These are phyloP conservation scores for Coemansia sp. DNA, from an alignment of 192 early-diverging fungal species.

Conservation along the genomic window DNA sequence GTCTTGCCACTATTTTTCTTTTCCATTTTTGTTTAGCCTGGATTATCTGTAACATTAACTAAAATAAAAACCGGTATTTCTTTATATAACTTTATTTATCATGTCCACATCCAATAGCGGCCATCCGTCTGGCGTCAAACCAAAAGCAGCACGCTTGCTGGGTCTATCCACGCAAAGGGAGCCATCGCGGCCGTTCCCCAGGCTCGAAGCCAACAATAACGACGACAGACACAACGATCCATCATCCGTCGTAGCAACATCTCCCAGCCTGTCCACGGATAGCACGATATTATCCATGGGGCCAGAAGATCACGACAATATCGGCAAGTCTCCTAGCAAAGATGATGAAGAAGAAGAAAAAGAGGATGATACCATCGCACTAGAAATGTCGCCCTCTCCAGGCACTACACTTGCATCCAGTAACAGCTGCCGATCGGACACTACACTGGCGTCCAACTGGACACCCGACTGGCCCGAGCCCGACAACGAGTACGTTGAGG, in stretches of 20 bases:
- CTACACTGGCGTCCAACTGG: constrained; percentile 15
- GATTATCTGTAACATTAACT: background rate
- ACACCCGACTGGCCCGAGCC: constrained; percentile 44
- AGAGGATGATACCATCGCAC: background rate
- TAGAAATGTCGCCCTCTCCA: background rate
- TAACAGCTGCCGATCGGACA: background rate
- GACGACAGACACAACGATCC: background rate
- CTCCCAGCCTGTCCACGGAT: background rate
- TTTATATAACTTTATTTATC: background rate
- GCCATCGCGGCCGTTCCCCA: background rate
- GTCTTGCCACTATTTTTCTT: background rate
- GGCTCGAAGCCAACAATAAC: background rate
- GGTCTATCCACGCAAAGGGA: constrained; percentile 17
- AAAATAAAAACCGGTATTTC: background rate
- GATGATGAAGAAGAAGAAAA: background rate
- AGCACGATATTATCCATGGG: constrained; percentile 13
- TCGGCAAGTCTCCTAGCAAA: background rate
- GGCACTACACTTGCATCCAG: background rate
- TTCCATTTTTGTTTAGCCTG: background rate
- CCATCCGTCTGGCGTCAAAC: constrained; percentile 13
- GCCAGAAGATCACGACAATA: background rate
- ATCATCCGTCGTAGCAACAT: background rate
- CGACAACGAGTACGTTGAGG: constrained; percentile 26
- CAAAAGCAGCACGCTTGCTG: constrained; percentile 47
- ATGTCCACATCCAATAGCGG: constrained; percentile 11